These are phyloP conservation scores for Calycina marina DNA, from an alignment of 2,329 filamentous ascomycete species.

Conservation along the genomic window DNA sequence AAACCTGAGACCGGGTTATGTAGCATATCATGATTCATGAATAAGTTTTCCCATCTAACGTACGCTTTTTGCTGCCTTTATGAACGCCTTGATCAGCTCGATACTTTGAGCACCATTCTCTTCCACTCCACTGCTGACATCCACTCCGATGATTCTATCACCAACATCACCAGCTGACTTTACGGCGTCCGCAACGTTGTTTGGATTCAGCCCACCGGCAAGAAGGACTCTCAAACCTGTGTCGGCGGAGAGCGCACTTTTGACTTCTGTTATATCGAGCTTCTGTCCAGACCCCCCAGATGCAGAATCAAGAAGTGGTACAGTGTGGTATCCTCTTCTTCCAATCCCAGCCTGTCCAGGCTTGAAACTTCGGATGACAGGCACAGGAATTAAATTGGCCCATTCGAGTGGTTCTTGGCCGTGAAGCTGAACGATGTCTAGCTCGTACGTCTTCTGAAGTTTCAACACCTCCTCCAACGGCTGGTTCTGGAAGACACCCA, in stretches of 20 bases:
- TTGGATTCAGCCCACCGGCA: conserved; percentile 70
- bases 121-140: conserved; percentile 92
- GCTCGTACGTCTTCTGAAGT: conserved; percentile 57
- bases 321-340: conserved; percentile 63
- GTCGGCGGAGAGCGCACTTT: conserved; percentile 49
- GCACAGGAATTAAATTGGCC: conserved; percentile 77
- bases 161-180: conserved; percentile 43
- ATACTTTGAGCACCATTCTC: conserved; percentile 66
- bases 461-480: conserved; percentile 68
- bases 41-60: conserved; percentile 8
- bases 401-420: conserved; percentile 87
- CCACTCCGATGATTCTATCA: conserved; percentile 62
- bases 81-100: conserved; percentile 67
- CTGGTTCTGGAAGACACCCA: conserved; percentile 91
- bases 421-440: conserved; percentile 89
- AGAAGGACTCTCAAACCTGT: conserved; percentile 60
- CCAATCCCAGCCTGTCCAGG: conserved; percentile 50
- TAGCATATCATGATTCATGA: no score
- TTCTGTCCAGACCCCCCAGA: conserved; percentile 67
- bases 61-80: conserved; percentile 52
- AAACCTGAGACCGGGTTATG: no score
- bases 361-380: conserved; percentile 76
- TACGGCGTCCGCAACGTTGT: conserved; percentile 60
- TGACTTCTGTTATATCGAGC: conserved; percentile 58
- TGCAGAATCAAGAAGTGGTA: conserved; percentile 79